Base-by-base conservation (phyloP, 2,329 filamentous ascomycete genomes). In the Arthrinium phaeospermum region DNA sequence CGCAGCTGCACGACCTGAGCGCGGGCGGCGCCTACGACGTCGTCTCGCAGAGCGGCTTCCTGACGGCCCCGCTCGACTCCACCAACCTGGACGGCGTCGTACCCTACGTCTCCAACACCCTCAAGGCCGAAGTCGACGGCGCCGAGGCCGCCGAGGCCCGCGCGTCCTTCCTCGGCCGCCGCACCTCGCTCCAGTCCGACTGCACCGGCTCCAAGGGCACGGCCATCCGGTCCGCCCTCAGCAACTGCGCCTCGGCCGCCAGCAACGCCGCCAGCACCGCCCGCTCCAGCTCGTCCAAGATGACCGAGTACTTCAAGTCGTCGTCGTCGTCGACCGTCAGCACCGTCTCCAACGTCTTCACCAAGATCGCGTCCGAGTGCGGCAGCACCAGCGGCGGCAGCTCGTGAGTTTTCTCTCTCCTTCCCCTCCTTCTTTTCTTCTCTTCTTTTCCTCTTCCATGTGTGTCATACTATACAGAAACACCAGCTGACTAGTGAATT, bases 271-370 rank as follows among this genome's bases (percentile, higher is more conserved):
- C 88, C 0, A 78, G 80, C 0, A 87, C 87, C 2, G 88, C 89
- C 0, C 79, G 83, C 1, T 87, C 84, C 0, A 88, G 87, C 0
- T 83, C 85, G 4, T 80, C 82, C 75, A 89, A 86, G 77, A 81
- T 91, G 76, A 81, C 80, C 47, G 88, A 91, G 77, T 92, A 91
- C 84, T 93, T 92, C 86, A 92, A 91, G 82, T 81, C 82, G 13
- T 72, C 81, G 19, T 81, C 82, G 14, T 72, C 81, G 16, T 73
- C 80, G 2, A 84, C 84, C 22, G 85, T 86, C 53, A 83, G 79
- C 69, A 84, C 81, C 0, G 88, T 92, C 7, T 84, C 87, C 3
- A 83, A 83, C 24, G 85, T 91, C 72, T 84, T 84, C 69, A 83
- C 84, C 67, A 77, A 76, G 19, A 84, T 92, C 8, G 87, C 89